phyloP scores from a whole-genome alignment of 1,139 yeast genomes.

The Suhomyces taliae region DNA sequence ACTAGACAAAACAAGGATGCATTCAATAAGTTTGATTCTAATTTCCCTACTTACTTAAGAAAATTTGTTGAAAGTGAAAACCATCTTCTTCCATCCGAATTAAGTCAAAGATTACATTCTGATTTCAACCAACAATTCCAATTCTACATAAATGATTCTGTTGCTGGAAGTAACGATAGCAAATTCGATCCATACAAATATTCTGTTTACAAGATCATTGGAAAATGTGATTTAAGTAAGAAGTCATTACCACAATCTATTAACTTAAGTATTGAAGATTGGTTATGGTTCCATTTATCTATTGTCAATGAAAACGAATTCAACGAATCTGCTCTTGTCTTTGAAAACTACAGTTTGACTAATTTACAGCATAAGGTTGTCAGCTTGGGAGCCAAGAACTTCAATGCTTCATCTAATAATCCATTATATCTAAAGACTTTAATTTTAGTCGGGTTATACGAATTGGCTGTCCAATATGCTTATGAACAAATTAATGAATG shows the following conservation, averaged over 20 bases:
- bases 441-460: slow-evolving; percentile 76
- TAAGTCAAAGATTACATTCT: slow-evolving; percentile 67
- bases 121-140: slow-evolving; percentile 88
- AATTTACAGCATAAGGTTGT: slow-evolving; percentile 75
- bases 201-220: slow-evolving; percentile 87
- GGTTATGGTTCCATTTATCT: slow-evolving; percentile 93
- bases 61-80: slow-evolving; percentile 63
- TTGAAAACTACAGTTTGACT: slow-evolving; percentile 68
- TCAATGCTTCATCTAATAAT: slow-evolving; percentile 62
- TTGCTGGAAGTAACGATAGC: slow-evolving; percentile 33
- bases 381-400: slow-evolving; percentile 72
- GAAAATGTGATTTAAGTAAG: slow-evolving; percentile 81
- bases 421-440: slow-evolving; percentile 79
- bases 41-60: slow-evolving; percentile 77
- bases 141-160: slow-evolving; percentile 46
- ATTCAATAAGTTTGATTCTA: slow-evolving; percentile 80
- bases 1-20: slow-evolving; percentile 40
- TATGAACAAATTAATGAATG: slow-evolving; percentile 66
- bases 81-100: slow-evolving; percentile 55
- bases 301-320: slow-evolving; percentile 60
- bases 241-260: slow-evolving; percentile 73
- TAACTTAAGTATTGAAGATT: slow-evolving; percentile 84
- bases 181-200: slow-evolving; percentile 82
- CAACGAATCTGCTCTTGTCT: slow-evolving; percentile 48
- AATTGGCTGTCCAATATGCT: slow-evolving; percentile 73